phyloP scores from a whole-genome alignment of 1,284 basidiomycete genomes.

The Takashimella koratensis region DNA sequence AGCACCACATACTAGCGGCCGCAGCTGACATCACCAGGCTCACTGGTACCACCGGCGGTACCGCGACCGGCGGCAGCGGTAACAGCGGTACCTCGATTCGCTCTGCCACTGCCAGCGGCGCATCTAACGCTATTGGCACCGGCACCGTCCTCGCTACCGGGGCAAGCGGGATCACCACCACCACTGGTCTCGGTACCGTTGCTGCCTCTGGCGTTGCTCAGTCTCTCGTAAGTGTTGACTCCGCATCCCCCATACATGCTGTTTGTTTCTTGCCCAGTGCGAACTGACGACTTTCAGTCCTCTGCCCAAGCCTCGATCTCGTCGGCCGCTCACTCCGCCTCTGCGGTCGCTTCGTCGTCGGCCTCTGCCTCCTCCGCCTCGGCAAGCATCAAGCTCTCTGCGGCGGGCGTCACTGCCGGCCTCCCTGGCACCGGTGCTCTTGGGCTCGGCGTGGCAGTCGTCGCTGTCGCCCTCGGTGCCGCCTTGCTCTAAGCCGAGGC shows the following conservation, averaged over 20 bases:
- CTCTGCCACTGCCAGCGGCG: background rate
- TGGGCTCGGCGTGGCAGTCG: conserved; percentile 12
- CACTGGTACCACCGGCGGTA: too few relatives aligned
- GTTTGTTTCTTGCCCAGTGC: background rate
- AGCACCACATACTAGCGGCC: too few relatives aligned
- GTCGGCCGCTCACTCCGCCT: conserved; percentile 4
- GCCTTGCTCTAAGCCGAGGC: conserved; percentile 1
- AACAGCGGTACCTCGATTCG: too few relatives aligned
- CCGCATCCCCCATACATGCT: background rate
- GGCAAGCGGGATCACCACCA: background rate
- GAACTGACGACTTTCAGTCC: background rate
- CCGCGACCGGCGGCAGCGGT: too few relatives aligned
- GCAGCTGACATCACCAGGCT: too few relatives aligned
- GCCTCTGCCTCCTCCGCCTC: conserved; percentile 8
- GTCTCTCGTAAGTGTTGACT: background rate
- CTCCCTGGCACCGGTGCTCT: conserved; percentile 8
- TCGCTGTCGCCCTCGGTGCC: conserved; percentile 24
- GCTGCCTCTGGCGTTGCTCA: conserved; percentile 1
- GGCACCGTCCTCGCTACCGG: background rate
- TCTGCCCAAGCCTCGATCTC: background rate
- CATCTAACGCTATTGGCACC: background rate
- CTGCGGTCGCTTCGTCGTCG: conserved; percentile 3
- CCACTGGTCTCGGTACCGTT: conserved; percentile 1
- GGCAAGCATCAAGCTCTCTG: background rate
- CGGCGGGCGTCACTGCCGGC: conserved; percentile 2